These are phyloP conservation scores for Heterotrichella gracilis DNA, from an alignment of 352 stramenopile genomes.

Conservation along the genomic window DNA sequence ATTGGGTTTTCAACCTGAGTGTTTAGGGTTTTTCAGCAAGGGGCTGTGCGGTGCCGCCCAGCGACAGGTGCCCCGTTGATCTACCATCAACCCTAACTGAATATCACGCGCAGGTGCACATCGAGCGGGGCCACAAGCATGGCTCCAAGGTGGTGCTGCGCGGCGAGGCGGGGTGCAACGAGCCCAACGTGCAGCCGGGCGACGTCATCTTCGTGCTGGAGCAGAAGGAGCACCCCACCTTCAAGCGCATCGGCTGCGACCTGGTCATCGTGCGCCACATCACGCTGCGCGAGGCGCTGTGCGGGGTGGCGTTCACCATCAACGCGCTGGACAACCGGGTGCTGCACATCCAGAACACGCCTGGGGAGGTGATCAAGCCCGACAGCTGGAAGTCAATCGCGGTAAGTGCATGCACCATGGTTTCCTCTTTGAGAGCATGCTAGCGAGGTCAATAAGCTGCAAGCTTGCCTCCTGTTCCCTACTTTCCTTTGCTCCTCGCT, in stretches of 20 bases:
- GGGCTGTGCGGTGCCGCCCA: too few relatives aligned
- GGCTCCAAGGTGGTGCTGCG: constrained; percentile 79
- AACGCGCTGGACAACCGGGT: constrained; percentile 27
- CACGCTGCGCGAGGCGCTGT: constrained; percentile 23
- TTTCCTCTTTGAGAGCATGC: too few relatives aligned
- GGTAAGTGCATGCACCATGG: too few relatives aligned
- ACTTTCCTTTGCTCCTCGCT: too few relatives aligned
- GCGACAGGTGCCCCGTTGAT: too few relatives aligned
- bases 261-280: constrained; percentile 23
- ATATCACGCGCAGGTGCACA: too few relatives aligned
- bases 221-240: constrained; percentile 19
- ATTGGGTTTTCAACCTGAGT: too few relatives aligned
- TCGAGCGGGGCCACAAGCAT: constrained; percentile 88
- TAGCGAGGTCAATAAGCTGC: too few relatives aligned
- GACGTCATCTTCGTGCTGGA: constrained; percentile 23
- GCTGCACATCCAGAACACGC: constrained; percentile 17
- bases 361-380: constrained; percentile 28
- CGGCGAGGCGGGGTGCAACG: constrained; percentile 60
- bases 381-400: constrained; percentile 61
- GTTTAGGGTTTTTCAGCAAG: too few relatives aligned
- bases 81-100: too few relatives aligned
- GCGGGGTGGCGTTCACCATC: constrained; percentile 31
- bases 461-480: too few relatives aligned
- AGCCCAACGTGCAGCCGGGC: constrained; percentile 21
- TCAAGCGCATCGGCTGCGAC: constrained; percentile 21